phyloP scores from a whole-genome alignment of 2,329 filamentous ascomycete genomes.

The Coniochaeta sp. region DNA sequence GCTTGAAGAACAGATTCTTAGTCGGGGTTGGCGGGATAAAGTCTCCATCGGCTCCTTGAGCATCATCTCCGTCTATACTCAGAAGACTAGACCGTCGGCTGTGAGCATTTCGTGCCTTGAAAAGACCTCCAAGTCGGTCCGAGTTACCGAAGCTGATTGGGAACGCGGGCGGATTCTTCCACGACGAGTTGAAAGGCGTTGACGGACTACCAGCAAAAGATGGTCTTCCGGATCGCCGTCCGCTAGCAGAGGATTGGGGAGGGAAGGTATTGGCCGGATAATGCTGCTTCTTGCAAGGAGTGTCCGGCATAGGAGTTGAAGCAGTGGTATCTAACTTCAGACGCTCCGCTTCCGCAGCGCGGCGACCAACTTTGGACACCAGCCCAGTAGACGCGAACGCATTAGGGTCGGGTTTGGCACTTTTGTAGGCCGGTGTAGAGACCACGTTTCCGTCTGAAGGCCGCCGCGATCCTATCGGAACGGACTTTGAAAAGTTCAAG shows the following conservation, averaged over 20 bases:
- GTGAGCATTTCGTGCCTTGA: slow-evolving; percentile 43
- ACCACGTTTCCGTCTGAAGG: slow-evolving; percentile 34
- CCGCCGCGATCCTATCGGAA: slow-evolving; percentile 57
- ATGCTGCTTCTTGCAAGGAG: slow-evolving; percentile 83
- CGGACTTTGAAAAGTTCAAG: slow-evolving; percentile 63
- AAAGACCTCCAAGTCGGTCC: slow-evolving; percentile 58
- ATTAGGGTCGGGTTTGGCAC: slow-evolving; percentile 66
- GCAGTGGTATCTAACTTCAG: slow-evolving; percentile 37
- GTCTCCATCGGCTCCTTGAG: slow-evolving; percentile 49
- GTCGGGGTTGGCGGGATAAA: slow-evolving; percentile 87
- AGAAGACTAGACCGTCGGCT: slow-evolving; percentile 61
- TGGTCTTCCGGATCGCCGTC: slow-evolving; percentile 55
- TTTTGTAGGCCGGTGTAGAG: slow-evolving; percentile 72
- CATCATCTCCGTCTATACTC: slow-evolving; percentile 68
- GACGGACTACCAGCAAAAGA: slow-evolving; percentile 67
- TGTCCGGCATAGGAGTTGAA: slow-evolving; percentile 71
- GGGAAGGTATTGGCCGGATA: slow-evolving; percentile 63
- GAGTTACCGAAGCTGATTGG: slow-evolving; percentile 39
- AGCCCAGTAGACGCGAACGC: slow-evolving; percentile 93
- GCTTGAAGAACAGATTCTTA: slow-evolving; percentile 52
- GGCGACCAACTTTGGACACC: slow-evolving; percentile 88
- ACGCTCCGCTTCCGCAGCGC: slow-evolving; percentile 51
- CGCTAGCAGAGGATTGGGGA: slow-evolving; percentile 47
- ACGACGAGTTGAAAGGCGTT: slow-evolving; percentile 67
- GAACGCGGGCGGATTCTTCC: slow-evolving; percentile 23